Evolutionary conservation across 257 asterid genomes (phyloP), one percentile per base, ranked within the genome.

Genomic region (Craterostigma plantagineum): DNA sequence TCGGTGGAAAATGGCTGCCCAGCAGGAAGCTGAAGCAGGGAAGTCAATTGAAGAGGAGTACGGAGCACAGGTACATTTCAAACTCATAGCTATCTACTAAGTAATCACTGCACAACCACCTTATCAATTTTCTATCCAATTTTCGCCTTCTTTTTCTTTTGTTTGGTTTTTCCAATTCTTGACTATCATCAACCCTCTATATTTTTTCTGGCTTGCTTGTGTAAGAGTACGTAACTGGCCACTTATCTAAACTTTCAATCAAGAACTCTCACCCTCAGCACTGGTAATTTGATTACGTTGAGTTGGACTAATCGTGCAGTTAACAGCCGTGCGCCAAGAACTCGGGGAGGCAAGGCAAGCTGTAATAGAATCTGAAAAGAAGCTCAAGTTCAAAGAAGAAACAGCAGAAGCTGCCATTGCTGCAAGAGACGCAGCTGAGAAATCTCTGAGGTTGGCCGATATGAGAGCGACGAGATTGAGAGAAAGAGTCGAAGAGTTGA

Each of bases 1-100:
- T 39, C 65, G 98, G 53, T 87, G 98, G 98, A 87, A 82, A 58
- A 68, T 70, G 51, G 98, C 95, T 34, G 98, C 98, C 34, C 91
- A 82, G 56, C 86, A 87, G 65, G 98, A 82, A 72, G 98, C 98
- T 59, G 95, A 75, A 54, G 95, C 93, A 15, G 98, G 98, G 47
- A 74, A 76, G 68, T 90, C 86, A 55, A 73, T 87, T 57, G 98
- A 87, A 55, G 73, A 79, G 53, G 92, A 82, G 43, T 87, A 67
- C 55, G 52, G 62, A 35, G 56, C 75, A 8, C 92, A 82, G 93
- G 98, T 79, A 73, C 37, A 33, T 35, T 18, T 18, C 8, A 43
- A 9, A 18, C 30, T 45, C n/a, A n/a, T n/a, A n/a, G n/a, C n/a
- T n/a, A n/a, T n/a, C n/a, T n/a, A n/a, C n/a, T n/a, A n/a, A 23